Conservation (phyloP, 73 alveolate species). For the Tetrahymena borealis region DNA sequence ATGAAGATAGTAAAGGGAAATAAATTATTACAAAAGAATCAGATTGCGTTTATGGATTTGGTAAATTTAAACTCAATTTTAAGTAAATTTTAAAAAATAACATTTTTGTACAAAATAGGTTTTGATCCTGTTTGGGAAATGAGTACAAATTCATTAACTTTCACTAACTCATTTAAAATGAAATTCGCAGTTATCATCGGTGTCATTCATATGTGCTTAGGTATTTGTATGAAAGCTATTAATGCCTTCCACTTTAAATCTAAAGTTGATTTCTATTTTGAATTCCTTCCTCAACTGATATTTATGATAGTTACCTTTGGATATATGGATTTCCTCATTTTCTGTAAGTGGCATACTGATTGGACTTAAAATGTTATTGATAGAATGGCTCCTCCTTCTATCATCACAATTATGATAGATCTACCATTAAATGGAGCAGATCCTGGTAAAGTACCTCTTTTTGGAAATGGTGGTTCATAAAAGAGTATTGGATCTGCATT, state of each 20-base stretch:
- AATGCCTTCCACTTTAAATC: slow-evolving; percentile 81
- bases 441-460: slow-evolving; percentile 69
- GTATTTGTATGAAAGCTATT: slow-evolving; percentile 84
- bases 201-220: slow-evolving; percentile 89
- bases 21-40: slow-evolving; percentile 3
- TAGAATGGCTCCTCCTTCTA: slow-evolving; percentile 75
- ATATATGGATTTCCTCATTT: slow-evolving; percentile 85
- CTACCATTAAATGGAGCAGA: slow-evolving; percentile 75
- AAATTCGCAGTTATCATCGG: slow-evolving; percentile 95
- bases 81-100: neutral
- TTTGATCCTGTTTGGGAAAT: slow-evolving; percentile 93
- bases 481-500: slow-evolving; percentile 54
- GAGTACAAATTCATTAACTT: slow-evolving; percentile 77
- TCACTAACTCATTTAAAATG: slow-evolving; percentile 90
- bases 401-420: slow-evolving; percentile 84
- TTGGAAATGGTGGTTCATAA: slow-evolving; percentile 68
- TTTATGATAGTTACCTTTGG: slow-evolving; percentile 81
- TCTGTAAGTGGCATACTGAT: slow-evolving; percentile 84
- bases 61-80: slow-evolving; percentile 25
- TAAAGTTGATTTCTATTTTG: slow-evolving; percentile 72
- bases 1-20: slow-evolving; percentile 16
- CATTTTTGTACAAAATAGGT: neutral
- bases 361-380: slow-evolving; percentile 53
- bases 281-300: slow-evolving; percentile 88
- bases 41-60: slow-evolving; percentile 79